Percentiles rank a stretch among this genome's conserved stretches.
These are phyloP conservation scores for Arachis hypogaea DNA, from an alignment of 306 rosid genomes.

Conservation along the genomic window DNA sequence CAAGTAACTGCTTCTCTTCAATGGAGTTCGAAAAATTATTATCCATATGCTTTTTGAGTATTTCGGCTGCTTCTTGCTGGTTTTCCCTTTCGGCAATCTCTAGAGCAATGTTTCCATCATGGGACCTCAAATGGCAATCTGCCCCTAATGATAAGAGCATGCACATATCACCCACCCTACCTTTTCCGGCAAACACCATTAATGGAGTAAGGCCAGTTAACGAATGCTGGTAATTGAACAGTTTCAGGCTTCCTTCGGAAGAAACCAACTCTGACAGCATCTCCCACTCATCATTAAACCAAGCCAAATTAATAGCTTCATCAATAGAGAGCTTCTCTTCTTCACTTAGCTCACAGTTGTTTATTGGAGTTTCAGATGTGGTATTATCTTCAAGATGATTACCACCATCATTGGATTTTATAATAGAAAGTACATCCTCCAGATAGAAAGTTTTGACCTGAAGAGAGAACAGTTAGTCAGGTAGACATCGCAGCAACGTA, in stretches of 20 bases:
- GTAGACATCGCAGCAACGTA: slow-evolving; percentile 12
- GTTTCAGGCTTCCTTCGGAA: slow-evolving; percentile 51
- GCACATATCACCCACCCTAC: slow-evolving; percentile 79
- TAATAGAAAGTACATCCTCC: slow-evolving; percentile 85
- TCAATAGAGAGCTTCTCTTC: slow-evolving; percentile 73
- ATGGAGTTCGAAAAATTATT: slow-evolving; percentile 50
- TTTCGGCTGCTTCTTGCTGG: slow-evolving; percentile 63
- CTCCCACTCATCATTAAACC: slow-evolving; percentile 80
- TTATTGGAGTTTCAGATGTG: slow-evolving; percentile 37
- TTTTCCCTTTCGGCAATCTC: slow-evolving; percentile 70
- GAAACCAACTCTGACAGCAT: slow-evolving; percentile 75
- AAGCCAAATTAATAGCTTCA: slow-evolving; percentile 85
- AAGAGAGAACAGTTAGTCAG: slow-evolving; percentile 36
- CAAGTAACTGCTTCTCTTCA: slow-evolving; percentile 53
- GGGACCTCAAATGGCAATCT: slow-evolving; percentile 65
- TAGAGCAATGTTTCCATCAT: slow-evolving; percentile 70
- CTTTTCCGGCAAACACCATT: slow-evolving; percentile 93
- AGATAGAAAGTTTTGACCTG: slow-evolving; percentile 82
- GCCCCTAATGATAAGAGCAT: slow-evolving; percentile 86
- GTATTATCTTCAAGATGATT: slow-evolving; percentile 52
- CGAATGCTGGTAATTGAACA: slow-evolving; percentile 86
- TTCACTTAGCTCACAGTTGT: slow-evolving; percentile 53
- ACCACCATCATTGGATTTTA: slow-evolving; percentile 54
- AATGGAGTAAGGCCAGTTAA: slow-evolving; percentile 72
- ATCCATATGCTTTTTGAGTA: slow-evolving; percentile 61